Conservation (phyloP, 2,329 filamentous ascomycete genomes). For the Pyrenophora teres region DNA sequence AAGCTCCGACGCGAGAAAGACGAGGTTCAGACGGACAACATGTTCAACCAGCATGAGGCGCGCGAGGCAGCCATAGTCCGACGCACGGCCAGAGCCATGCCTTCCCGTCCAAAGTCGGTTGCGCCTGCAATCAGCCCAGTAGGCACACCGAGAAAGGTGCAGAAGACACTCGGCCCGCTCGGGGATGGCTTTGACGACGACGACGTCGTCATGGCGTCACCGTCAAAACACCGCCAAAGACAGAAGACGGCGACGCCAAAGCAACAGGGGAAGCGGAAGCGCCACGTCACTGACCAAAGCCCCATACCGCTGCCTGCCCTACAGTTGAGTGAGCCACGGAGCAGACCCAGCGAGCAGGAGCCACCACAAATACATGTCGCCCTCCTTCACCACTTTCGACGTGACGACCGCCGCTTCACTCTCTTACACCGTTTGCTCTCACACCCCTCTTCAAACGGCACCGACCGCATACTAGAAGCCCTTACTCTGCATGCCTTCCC, state of each 20-base stretch:
- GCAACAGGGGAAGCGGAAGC: conserved; percentile 69
- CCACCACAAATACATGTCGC: conserved; percentile 26
- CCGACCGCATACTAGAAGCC: conserved; percentile 69
- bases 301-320: conserved; percentile 62
- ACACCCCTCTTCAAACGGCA: conserved; percentile 60
- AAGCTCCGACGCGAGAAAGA: conserved; percentile 68
- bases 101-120: conserved; percentile 31
- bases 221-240: conserved; percentile 55
- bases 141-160: conserved; percentile 65
- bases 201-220: conserved; percentile 61
- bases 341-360: conserved; percentile 48
- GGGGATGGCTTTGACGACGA: conserved; percentile 79
- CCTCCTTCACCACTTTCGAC: conserved; percentile 46
- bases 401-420: conserved; percentile 46
- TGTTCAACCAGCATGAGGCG: conserved; percentile 73
- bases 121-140: conserved; percentile 37
- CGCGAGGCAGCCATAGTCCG: conserved; percentile 59
- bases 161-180: conserved; percentile 60
- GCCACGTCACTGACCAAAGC: conserved; percentile 64
- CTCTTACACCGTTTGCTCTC: conserved; percentile 67
- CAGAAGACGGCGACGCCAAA: conserved; percentile 65
- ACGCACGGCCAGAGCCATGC: conserved; percentile 46
- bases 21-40: conserved; percentile 68
- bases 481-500: conserved; percentile 69
- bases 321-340: conserved; percentile 50